These are phyloP conservation scores for Multifurca ochricompacta DNA, from an alignment of 768 basidiomycete genomes.

Conservation along the genomic window DNA sequence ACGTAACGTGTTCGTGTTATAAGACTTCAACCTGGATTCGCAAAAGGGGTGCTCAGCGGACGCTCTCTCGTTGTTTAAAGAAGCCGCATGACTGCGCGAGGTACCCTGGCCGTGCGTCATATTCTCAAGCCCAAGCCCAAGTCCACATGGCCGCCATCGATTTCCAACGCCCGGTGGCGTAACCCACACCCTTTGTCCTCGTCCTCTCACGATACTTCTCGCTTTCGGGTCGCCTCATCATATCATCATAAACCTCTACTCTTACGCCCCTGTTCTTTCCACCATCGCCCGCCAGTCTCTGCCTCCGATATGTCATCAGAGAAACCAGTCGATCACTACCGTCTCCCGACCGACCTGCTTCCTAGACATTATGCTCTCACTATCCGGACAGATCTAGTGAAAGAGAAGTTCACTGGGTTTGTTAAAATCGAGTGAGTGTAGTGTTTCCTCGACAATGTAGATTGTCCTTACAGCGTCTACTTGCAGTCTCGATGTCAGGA, in stretches of 20 bases:
- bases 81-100: constrained; percentile 5
- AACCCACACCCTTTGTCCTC: not conserved
- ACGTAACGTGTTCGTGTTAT: too few relatives aligned
- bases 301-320: not conserved
- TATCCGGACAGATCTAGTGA: constrained; percentile 74
- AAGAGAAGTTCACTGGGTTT: constrained; percentile 67
- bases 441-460: not conserved
- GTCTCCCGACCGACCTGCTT: constrained; percentile 59
- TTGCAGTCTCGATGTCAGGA: constrained; percentile 52
- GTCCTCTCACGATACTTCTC: not conserved
- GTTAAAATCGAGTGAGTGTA: constrained; percentile 57
- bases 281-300: not conserved
- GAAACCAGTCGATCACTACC: constrained; percentile 28
- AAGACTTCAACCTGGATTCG: too few relatives aligned
- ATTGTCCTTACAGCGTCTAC: not conserved
- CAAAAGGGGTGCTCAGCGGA: not conserved
- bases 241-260: not conserved
- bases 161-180: not conserved
- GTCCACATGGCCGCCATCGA: constrained; percentile 9
- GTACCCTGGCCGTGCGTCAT: not conserved
- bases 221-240: not conserved
- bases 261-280: constrained; percentile 10
- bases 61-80: not conserved
- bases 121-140: not conserved
- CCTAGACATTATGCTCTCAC: constrained; percentile 75